phyloP scores from a whole-genome alignment of 2,329 filamentous ascomycete genomes.

The Massarina eburnea region DNA sequence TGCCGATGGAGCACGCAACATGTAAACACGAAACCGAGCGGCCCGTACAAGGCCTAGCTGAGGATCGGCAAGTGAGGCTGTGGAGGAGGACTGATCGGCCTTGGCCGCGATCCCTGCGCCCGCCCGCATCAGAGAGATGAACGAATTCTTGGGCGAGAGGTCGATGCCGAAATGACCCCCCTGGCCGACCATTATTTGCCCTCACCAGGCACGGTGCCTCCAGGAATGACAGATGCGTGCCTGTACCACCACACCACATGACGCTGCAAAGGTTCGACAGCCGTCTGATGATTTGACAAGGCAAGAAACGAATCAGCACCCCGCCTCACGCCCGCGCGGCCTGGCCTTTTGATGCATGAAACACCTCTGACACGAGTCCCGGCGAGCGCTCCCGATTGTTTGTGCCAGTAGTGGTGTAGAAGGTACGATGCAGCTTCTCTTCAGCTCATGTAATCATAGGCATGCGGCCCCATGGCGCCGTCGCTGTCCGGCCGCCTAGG shows the following conservation, averaged over 20 bases:
- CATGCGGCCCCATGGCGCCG: conserved; percentile 12
- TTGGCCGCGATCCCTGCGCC: conserved; percentile 24
- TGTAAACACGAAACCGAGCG: too few species aligned
- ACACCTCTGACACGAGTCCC: conserved; percentile 34
- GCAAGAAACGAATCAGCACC: conserved; percentile 28
- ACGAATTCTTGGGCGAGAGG: conserved; percentile 23
- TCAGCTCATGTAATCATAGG: conserved; percentile 12
- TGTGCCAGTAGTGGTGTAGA: neutral
- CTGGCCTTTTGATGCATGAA: conserved; percentile 32
- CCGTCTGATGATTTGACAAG: conserved; percentile 41
- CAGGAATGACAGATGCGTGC: neutral
- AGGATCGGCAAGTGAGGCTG: conserved; percentile 43
- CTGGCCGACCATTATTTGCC: conserved; percentile 21
- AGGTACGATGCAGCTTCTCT: conserved; percentile 8
- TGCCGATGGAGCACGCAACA: too few species aligned
- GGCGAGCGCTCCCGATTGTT: conserved; percentile 10
- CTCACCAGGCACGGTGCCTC: conserved; percentile 6
- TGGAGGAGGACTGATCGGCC: conserved; percentile 31
- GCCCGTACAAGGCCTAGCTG: neutral
- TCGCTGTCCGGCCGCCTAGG: conserved; percentile 19
- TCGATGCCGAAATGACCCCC: conserved; percentile 34
- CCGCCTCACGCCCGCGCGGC: conserved; percentile 13
- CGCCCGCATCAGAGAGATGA: conserved; percentile 36
- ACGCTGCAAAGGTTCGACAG: conserved; percentile 30
- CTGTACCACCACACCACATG: conserved; percentile 13